Conservation (phyloP, 2,329 filamentous ascomycete species). For the Aspergillus oerlinghausenensis region DNA sequence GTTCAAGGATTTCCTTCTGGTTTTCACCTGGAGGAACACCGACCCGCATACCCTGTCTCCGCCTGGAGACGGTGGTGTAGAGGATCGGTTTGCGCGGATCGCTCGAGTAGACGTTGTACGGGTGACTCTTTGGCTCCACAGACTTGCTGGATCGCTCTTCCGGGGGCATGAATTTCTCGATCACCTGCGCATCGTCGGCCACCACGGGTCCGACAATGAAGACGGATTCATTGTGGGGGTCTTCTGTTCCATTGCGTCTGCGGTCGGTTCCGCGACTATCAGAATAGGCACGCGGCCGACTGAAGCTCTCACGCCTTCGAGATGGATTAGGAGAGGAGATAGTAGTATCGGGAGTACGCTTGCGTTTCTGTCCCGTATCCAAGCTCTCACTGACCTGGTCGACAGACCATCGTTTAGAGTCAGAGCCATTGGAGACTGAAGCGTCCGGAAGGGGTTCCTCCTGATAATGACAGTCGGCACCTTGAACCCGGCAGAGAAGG, state of each 20-base stretch:
- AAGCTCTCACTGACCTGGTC: slow-evolving; percentile 21
- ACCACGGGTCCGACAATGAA: slow-evolving; percentile 59
- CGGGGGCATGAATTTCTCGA: slow-evolving; percentile 54
- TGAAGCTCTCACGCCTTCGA: slow-evolving; percentile 16
- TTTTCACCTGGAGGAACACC: slow-evolving; percentile 45
- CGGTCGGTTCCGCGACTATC: slow-evolving; percentile 27
- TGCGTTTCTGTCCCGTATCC: slow-evolving; percentile 32
- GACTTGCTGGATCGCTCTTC: slow-evolving; percentile 33
- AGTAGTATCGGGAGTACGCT: slow-evolving; percentile 27
- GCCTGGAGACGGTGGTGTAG: slow-evolving; percentile 47
- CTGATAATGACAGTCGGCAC: slow-evolving; percentile 54
- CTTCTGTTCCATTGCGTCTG: slow-evolving; percentile 29
- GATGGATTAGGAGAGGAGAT: slow-evolving; percentile 19
- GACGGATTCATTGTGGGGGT: slow-evolving; percentile 40
- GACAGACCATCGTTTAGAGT: slow-evolving; percentile 26
- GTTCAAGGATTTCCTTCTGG: slow-evolving; percentile 53
- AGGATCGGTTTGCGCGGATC: slow-evolving; percentile 44
- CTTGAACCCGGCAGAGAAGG: slow-evolving; percentile 55
- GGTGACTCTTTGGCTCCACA: slow-evolving; percentile 39
- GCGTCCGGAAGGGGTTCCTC: slow-evolving; percentile 30
- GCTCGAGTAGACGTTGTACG: slow-evolving; percentile 50
- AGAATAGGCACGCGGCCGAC: slow-evolving; percentile 21
- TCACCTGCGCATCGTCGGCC: slow-evolving; percentile 56
- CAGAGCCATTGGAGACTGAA: slow-evolving; percentile 20
- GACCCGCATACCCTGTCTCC: slow-evolving; percentile 44